Conservation (phyloP, 2,329 filamentous ascomycete genomes). For the Anthostomella pinea region DNA sequence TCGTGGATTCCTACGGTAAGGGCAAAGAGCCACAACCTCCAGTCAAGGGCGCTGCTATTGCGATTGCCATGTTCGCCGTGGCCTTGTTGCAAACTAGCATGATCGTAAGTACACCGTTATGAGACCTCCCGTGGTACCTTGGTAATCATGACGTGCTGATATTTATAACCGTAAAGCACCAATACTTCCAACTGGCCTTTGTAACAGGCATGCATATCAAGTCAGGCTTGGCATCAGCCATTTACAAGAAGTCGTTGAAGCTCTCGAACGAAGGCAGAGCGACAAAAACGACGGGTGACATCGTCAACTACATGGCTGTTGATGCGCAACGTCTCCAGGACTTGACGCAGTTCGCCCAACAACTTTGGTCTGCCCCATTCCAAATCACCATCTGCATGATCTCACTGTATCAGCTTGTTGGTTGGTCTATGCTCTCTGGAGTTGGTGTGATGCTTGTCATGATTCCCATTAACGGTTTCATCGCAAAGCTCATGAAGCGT, state of each 20-base stretch:
- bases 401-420: constrained; percentile 92
- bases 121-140: too few relatives aligned
- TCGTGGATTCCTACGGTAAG: constrained; percentile 71
- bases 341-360: constrained; percentile 90
- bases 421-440: constrained; percentile 91
- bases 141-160: constrained; percentile 9
- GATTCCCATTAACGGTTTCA: constrained; percentile 92
- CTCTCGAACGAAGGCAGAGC: constrained; percentile 91
- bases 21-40: constrained; percentile 67
- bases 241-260: constrained; percentile 86
- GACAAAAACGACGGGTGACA: constrained; percentile 89
- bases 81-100: constrained; percentile 84
- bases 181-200: constrained; percentile 95
- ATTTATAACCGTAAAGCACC: constrained; percentile 56
- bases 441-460: constrained; percentile 94
- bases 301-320: constrained; percentile 99
- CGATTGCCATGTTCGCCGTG: constrained; percentile 85
- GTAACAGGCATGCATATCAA: constrained; percentile 97
- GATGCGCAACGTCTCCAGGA: constrained; percentile 95
- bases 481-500: constrained; percentile 89
- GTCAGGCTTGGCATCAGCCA: constrained; percentile 81
- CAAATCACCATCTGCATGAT: constrained; percentile 95
- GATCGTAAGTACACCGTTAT: constrained; percentile 59
- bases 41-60: constrained; percentile 81
- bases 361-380: constrained; percentile 94